phyloP scores from a whole-genome alignment of 345 rosid genomes.

The Sonneratia caseolaris region DNA sequence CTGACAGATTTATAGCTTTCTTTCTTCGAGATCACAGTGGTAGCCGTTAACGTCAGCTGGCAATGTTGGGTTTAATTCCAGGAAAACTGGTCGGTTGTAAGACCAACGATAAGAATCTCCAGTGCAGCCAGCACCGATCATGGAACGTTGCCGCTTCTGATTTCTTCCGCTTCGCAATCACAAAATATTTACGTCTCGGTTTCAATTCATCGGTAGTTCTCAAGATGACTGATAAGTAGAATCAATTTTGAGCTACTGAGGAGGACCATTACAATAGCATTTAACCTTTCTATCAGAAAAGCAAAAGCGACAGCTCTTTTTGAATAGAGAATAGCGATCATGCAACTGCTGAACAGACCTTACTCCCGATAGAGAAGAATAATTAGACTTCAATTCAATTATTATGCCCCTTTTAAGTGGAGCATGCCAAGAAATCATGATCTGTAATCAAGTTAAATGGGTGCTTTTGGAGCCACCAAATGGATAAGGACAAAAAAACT shows the following conservation, averaged over 20 bases:
- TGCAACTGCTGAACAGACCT: not conserved
- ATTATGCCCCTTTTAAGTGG: not conserved
- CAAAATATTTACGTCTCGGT: not conserved
- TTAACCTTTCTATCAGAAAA: no score
- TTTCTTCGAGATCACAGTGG: not conserved
- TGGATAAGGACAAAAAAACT: no score
- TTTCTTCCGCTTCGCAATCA: not conserved
- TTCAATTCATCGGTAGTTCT: not conserved
- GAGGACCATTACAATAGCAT: no score
- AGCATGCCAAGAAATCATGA: no score
- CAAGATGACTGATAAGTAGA: not conserved
- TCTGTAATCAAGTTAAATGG: not conserved
- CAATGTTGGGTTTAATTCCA: constrained; percentile 6
- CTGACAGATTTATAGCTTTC: not conserved
- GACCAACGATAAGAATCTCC: not conserved
- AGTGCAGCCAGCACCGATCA: no score
- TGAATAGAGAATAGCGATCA: not conserved
- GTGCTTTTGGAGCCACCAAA: not conserved
- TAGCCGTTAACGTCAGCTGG: constrained; percentile 8
- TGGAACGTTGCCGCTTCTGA: not conserved
- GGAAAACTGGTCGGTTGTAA: not conserved
- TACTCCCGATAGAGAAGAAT: no score
- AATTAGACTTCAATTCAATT: no score
- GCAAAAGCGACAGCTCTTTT: not conserved
- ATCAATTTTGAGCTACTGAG: no score